phyloP scores from a whole-genome alignment of 140 eudicot species.

The Artemisia princeps region DNA sequence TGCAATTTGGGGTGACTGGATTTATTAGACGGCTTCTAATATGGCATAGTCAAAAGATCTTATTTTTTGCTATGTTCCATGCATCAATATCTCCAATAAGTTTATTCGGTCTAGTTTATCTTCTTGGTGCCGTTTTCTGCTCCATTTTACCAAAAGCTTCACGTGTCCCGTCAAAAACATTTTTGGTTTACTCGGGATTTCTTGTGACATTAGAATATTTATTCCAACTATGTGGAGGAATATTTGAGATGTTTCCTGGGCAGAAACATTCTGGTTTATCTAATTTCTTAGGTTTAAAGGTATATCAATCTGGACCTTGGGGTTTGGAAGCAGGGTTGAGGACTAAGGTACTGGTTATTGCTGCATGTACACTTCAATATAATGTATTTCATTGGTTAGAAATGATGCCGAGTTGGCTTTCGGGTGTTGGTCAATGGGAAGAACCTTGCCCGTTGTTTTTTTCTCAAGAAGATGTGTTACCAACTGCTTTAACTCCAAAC shows the following conservation, averaged over 20 bases:
- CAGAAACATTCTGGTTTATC: conserved; percentile 62
- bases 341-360: conserved; percentile 76
- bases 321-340: conserved; percentile 90
- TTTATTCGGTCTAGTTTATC: conserved; percentile 76
- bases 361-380: conserved; percentile 84
- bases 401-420: conserved; percentile 57
- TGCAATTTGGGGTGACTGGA: conserved; percentile 62
- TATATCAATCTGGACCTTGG: conserved; percentile 55
- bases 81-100: conserved; percentile 95
- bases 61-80: conserved; percentile 69
- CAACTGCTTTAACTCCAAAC: conserved; percentile 32
- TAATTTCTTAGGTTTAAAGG: conserved; percentile 63
- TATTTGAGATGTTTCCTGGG: conserved; percentile 79
- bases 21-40: conserved; percentile 62
- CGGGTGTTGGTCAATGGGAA: conserved; percentile 53
- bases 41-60: conserved; percentile 90
- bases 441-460: conserved; percentile 92
- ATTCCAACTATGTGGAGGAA: conserved; percentile 87
- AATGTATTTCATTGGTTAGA: conserved; percentile 92
- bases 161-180: conserved; percentile 70
- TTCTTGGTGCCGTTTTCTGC: conserved; percentile 72
- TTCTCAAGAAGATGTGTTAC: conserved; percentile 53
- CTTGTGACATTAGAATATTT: conserved; percentile 63
- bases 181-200: conserved; percentile 72
- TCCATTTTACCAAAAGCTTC: conserved; percentile 82